phyloP scores from a whole-genome alignment of 1,284 basidiomycete species.

The Fistulinella cinereoalba region DNA sequence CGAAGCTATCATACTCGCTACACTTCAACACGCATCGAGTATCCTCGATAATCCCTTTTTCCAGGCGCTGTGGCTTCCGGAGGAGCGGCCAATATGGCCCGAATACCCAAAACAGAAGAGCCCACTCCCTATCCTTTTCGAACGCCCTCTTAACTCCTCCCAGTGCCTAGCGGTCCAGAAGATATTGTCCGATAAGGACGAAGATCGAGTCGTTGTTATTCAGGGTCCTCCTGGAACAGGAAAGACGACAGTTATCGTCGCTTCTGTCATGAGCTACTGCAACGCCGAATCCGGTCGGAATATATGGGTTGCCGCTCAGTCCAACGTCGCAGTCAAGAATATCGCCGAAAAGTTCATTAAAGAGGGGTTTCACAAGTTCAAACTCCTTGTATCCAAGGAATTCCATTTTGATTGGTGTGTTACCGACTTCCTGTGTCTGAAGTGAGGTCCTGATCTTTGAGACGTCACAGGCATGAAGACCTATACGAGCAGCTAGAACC shows the following conservation, averaged over 20 bases:
- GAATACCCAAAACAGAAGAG: not conserved
- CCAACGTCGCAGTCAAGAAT: constrained; percentile 57
- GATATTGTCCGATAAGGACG: constrained; percentile 37
- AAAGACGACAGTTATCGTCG: constrained; percentile 37
- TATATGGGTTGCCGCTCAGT: constrained; percentile 73
- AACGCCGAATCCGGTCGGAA: constrained; percentile 16
- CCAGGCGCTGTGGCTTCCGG: constrained; percentile 40
- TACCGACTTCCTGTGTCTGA: not conserved
- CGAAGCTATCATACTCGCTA: constrained; percentile 33
- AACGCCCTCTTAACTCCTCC: constrained; percentile 37
- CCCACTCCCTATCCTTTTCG: constrained; percentile 5
- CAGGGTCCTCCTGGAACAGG: constrained; percentile 57
- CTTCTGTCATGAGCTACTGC: constrained; percentile 46
- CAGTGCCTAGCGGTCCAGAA: constrained; percentile 37
- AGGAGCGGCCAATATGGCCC: constrained; percentile 13
- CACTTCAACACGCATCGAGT: constrained; percentile 34
- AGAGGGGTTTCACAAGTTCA: constrained; percentile 37
- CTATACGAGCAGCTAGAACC: constrained; percentile 47
- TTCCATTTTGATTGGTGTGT: constrained; percentile 56
- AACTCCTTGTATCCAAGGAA: constrained; percentile 43
- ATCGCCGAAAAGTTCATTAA: constrained; percentile 47
- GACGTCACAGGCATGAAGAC: constrained; percentile 64
- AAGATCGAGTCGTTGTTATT: constrained; percentile 48
- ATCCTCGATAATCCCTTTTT: constrained; percentile 46
- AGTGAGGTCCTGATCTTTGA: no score